phyloP scores from a whole-genome alignment of 306 rosid genomes.

The Phaseolus lunatus region DNA sequence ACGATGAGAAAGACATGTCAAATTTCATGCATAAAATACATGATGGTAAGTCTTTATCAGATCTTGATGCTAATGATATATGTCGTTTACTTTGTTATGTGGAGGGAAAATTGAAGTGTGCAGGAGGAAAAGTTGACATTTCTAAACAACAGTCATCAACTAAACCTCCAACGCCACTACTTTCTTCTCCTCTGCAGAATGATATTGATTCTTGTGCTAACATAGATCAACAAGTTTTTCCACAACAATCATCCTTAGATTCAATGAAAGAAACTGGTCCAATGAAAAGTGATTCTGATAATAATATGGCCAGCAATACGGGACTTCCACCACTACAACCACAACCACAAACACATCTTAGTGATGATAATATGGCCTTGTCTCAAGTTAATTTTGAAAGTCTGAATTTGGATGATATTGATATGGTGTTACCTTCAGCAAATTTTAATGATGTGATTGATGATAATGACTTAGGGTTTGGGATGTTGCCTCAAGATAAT shows the following conservation, averaged over 20 bases:
- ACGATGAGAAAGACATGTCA: neutral
- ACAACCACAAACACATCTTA: neutral
- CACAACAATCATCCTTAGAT: neutral
- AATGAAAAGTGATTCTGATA: neutral
- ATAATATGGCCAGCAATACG: neutral
- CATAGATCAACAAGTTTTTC: neutral
- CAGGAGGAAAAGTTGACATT: neutral
- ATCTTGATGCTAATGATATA: neutral
- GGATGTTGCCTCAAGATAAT: neutral
- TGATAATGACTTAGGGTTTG: neutral
- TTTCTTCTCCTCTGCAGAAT: neutral
- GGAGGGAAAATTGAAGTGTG: neutral
- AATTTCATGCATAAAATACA: conserved; percentile 11
- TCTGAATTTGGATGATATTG: no score
- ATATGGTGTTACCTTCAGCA: neutral
- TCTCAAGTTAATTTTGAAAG: neutral
- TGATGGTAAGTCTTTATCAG: conserved; percentile 11
- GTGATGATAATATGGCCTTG: neutral
- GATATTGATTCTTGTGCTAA: neutral
- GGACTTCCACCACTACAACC: neutral
- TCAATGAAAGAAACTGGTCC: neutral
- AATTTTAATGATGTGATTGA: neutral
- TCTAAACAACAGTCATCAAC: neutral
- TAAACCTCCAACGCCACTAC: neutral
- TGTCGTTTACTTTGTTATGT: conserved; percentile 6